phyloP scores from a whole-genome alignment of 1,139 yeast species.

The Lodderomyces oxycetoniae region DNA sequence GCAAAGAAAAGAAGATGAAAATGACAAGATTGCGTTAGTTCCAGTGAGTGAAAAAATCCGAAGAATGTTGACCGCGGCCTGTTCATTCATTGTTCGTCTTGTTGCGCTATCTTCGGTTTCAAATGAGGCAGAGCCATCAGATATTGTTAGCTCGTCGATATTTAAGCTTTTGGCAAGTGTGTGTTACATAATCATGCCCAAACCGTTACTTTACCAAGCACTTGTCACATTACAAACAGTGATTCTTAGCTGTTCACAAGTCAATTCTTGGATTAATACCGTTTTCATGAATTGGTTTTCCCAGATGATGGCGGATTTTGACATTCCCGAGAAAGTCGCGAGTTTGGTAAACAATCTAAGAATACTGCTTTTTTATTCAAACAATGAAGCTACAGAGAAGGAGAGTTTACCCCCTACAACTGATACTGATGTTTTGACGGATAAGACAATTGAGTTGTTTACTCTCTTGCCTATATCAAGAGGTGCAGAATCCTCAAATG shows the following conservation, averaged over 20 bases:
- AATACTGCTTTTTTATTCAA: conserved; percentile 4
- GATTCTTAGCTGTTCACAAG: neutral
- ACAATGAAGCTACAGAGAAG: neutral
- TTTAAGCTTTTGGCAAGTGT: neutral
- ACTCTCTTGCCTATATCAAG: conserved; percentile 1
- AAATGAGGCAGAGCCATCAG: too few species aligned
- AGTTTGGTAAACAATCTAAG: conserved; percentile 2
- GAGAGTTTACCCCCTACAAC: conserved; percentile 2
- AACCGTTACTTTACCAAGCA: conserved; percentile 1
- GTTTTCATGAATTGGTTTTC: neutral
- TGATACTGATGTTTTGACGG: conserved; percentile 8
- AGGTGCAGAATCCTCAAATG: neutral
- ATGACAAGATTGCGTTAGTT: too few species aligned
- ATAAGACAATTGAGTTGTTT: conserved; percentile 5
- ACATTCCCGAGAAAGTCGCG: neutral
- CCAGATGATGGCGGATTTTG: neutral
- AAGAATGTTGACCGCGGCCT: neutral
- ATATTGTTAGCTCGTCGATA: neutral
- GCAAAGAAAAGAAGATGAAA: neutral
- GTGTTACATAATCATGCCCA: neutral
- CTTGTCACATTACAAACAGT: neutral
- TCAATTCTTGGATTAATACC: conserved; percentile 1
- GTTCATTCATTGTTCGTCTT: neutral
- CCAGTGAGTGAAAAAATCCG: too few species aligned
- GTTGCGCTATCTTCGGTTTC: too few species aligned